Evolutionary conservation across 306 rosid species (phyloP), one percentile per base, ranked within the genome.

Genomic region (barrel medic (Medicago truncatula)): DNA sequence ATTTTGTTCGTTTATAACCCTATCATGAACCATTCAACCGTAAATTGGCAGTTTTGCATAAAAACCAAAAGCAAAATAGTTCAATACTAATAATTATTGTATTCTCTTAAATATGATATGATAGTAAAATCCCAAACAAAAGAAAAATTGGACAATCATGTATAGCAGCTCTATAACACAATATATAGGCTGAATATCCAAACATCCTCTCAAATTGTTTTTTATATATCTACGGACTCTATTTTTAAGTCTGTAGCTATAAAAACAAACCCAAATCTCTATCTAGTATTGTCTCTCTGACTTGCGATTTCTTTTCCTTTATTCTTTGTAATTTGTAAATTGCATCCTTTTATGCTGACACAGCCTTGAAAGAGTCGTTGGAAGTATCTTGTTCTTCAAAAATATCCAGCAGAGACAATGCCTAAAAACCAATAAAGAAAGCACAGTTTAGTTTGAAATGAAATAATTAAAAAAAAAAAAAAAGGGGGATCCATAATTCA

Each of bases 331-430:
- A 52, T 28, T 68, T 78, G 18, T 43, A 66, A 3, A 28, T 28
- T 28, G 31, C 31, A 14, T 74, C 71, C 58, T 71, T 70, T 72
- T 60, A 82, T 25, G 86, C 77, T 4, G 52, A 39, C 15, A 61
- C 41, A 50, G 54, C 80, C 75, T 85, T 82, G 76, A 85, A 61
- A 56, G 49, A 39, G 17, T 79, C 77, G 2, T 28, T 73, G 76
- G 80, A 79, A 39, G 78, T 71, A 72, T 88, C 78, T 74, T 96
- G 91, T 4, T 87, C 94, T 9, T 84, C 93, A 85, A 96, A 96
- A 73, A 88, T 88, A 70, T 96, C 99, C 88, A 96, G 81, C 41
- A 96, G 97, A 82, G 99, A 96, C 2, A 96, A 81, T 12, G 96
- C 99, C 98, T 94, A 80, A 36, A 82, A 28, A 25, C 17, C 39